A percentile compares a stretch with the other conserved stretches of the same genome.
phyloP scores from a whole-genome alignment of 148 eudicot genomes.

The Rhododendron griersonianum region DNA sequence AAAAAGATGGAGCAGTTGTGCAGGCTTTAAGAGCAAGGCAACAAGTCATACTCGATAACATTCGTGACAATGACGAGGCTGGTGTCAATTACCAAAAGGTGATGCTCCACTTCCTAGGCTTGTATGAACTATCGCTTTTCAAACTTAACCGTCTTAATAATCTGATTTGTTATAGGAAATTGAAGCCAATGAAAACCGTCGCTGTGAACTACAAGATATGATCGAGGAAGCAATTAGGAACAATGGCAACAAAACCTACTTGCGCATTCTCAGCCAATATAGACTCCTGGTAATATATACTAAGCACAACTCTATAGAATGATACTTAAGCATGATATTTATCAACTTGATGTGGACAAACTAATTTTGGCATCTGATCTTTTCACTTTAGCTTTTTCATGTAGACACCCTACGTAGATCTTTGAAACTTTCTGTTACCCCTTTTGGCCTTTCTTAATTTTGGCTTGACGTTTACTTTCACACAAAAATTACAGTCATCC shows the following conservation, averaged over 20 bases:
- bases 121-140: background rate
- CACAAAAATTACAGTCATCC: background rate
- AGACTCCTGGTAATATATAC: constrained; percentile 58
- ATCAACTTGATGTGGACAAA: background rate
- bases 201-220: constrained; percentile 72
- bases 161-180: constrained; percentile 49
- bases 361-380: background rate
- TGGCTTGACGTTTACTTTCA: background rate
- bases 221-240: constrained; percentile 72
- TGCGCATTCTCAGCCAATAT: constrained; percentile 74
- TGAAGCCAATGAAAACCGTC: constrained; percentile 67
- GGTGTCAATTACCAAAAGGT: constrained; percentile 71
- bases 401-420: background rate
- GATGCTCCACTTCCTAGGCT: background rate
- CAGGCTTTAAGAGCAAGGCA: constrained; percentile 58
- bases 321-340: background rate
- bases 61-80: constrained; percentile 83
- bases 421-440: background rate
- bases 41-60: constrained; percentile 74
- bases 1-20: constrained; percentile 57
- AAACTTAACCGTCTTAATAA: background rate
- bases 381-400: background rate
- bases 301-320: background rate
- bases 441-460: background rate
- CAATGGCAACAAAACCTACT: constrained; percentile 70